These are phyloP conservation scores for Aspergillus glaucus DNA, from an alignment of 2,329 filamentous ascomycete species.

Conservation along the genomic window DNA sequence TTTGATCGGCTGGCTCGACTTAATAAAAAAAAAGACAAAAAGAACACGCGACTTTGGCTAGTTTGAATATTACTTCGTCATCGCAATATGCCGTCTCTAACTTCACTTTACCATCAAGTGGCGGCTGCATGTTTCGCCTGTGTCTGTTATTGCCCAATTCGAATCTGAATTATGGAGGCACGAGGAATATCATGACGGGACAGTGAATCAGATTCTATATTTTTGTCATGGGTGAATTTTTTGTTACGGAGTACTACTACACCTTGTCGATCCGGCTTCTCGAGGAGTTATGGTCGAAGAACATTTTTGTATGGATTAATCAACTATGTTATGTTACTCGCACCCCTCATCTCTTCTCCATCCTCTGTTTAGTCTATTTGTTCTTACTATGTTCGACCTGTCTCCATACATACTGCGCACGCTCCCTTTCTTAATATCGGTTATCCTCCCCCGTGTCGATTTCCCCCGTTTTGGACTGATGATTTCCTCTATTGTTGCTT, in stretches of 20 bases:
- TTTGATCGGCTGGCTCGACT: neutral
- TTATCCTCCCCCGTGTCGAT: too few species aligned
- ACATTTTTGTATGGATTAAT: constrained; percentile 6
- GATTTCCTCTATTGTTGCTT: constrained; percentile 13
- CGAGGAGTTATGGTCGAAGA: constrained; percentile 9
- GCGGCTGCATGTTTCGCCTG: constrained; percentile 5
- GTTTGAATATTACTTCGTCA: constrained; percentile 1
- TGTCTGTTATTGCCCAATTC: constrained; percentile 2
- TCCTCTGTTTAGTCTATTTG: constrained; percentile 4
- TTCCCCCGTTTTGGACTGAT: constrained; percentile 7
- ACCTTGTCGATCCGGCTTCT: constrained; percentile 3
- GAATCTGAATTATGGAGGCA: constrained; percentile 10
- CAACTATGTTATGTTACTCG: constrained; percentile 4
- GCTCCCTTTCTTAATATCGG: constrained; percentile 7
- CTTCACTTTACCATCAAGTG: constrained; percentile 5
- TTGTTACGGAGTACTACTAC: constrained; percentile 12
- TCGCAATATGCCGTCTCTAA: constrained; percentile 5
- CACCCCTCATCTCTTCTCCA: neutral
- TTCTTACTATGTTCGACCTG: neutral
- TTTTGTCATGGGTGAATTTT: constrained; percentile 11
- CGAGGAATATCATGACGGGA: constrained; percentile 5
- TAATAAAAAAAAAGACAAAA: neutral
- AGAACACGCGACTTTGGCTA: neutral
- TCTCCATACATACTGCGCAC: constrained; percentile 9
- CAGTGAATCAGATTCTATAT: constrained; percentile 4